phyloP scores from a whole-genome alignment of 192 early-diverging fungal species.

The Rhizoclosmatium sp. region DNA sequence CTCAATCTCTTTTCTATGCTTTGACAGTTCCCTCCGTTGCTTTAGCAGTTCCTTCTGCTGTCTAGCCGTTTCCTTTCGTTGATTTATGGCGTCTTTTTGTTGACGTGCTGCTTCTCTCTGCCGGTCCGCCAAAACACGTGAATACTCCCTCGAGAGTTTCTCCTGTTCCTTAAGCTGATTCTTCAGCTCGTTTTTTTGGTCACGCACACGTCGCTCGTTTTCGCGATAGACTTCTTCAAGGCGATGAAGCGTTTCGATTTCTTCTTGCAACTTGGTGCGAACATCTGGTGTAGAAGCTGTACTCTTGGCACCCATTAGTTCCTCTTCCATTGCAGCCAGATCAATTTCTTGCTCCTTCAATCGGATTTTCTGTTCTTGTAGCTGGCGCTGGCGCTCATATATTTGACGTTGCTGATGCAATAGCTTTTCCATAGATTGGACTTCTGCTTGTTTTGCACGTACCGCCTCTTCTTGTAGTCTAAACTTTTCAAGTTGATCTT shows the following conservation, averaged over 20 bases:
- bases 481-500: neutral
- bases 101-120: neutral
- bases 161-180: neutral
- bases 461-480: slow-evolving; percentile 4
- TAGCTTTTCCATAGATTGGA: neutral
- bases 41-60: neutral
- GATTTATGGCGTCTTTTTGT: neutral
- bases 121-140: neutral
- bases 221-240: neutral
- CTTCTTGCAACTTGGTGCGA: neutral
- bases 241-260: neutral
- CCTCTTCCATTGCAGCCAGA: neutral
- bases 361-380: slow-evolving; percentile 12
- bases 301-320: neutral
- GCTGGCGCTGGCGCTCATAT: neutral
- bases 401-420: neutral
- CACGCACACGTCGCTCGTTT: neutral
- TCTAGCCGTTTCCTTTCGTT: neutral
- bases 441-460: neutral
- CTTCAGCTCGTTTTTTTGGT: neutral
- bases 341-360: neutral
- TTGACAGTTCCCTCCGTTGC: too few species aligned
- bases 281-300: too few species aligned
- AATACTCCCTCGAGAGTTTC: neutral
- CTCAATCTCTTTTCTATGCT: too few species aligned